Evolutionary conservation across 169 alveolate genomes (phyloP).

Genomic region (Eimeria praecox): DNA sequence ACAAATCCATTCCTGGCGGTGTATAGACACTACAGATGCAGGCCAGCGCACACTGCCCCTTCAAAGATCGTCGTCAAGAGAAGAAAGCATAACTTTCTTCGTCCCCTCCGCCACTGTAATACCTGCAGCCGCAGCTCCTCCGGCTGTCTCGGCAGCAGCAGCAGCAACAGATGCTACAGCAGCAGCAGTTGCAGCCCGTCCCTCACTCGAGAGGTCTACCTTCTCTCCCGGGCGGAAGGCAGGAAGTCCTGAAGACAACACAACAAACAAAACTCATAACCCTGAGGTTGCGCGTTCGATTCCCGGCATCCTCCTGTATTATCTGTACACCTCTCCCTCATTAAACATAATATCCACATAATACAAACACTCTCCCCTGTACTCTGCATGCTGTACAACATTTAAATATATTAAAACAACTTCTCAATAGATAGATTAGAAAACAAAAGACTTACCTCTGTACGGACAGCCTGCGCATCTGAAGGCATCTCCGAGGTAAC

Average conservation of each 20-base stretch:
- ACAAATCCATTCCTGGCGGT: neutral
- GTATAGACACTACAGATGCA: neutral
- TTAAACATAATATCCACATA: too few relatives aligned
- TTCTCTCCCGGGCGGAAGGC: constrained; percentile 97
- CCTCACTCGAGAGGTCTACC: constrained; percentile 79
- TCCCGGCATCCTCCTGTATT: neutral
- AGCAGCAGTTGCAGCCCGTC: constrained; percentile 11
- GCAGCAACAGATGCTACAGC: neutral
- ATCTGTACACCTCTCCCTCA: neutral
- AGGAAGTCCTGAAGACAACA: constrained; percentile 89
- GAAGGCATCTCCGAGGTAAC: constrained; percentile 97
- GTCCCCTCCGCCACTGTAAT: neutral
- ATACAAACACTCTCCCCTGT: too few relatives aligned
- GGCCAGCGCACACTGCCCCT: too few relatives aligned
- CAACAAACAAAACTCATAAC: neutral
- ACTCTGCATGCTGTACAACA: neutral
- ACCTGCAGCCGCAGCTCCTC: constrained; percentile 42
- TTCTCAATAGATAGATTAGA: neutral
- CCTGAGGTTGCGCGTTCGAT: neutral
- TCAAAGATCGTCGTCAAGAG: constrained; percentile 33
- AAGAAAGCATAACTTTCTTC: neutral
- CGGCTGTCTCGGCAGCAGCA: neutral
- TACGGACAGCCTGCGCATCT: constrained; percentile 97
- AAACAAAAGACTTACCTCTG: constrained; percentile 81
- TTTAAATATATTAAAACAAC: neutral